These are phyloP conservation scores for Boechera stricta DNA, from an alignment of 345 rosid genomes.

Conservation along the genomic window DNA sequence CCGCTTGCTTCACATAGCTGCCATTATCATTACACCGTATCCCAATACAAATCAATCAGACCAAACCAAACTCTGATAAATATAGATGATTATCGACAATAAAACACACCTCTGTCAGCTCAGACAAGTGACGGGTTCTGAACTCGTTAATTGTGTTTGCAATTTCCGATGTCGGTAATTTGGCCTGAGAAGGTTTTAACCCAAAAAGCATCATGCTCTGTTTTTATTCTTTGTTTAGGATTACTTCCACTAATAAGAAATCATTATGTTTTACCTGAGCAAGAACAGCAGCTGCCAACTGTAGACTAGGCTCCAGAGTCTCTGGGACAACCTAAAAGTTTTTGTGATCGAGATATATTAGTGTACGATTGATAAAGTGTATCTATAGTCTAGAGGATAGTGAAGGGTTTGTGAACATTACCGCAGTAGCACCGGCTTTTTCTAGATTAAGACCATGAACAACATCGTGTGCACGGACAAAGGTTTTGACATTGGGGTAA, in stretches of 20 bases:
- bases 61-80: not conserved
- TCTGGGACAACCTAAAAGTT: conserved; percentile 91
- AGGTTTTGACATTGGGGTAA: conserved; percentile 93
- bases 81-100: not conserved
- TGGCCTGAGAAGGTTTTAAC: conserved; percentile 56
- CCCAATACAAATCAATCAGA: conserved; percentile 4
- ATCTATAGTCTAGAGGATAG: not conserved
- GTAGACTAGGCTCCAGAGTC: conserved; percentile 97
- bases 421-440: conserved; percentile 97
- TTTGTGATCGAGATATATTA: conserved; percentile 26
- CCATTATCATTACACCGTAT: conserved; percentile 24
- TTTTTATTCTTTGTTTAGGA: not conserved
- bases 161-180: conserved; percentile 86
- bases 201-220: not conserved
- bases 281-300: conserved; percentile 98
- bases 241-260: conserved; percentile 17
- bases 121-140: conserved; percentile 92
- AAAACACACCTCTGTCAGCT: conserved; percentile 76
- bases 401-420: conserved; percentile 46
- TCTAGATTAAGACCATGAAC: conserved; percentile 96
- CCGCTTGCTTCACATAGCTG: conserved; percentile 90
- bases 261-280: conserved; percentile 67
- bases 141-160: conserved; percentile 90
- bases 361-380: not conserved
- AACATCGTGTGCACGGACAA: conserved; percentile 97